These are phyloP conservation scores for Globisporangium nodosum DNA, from an alignment of 352 stramenopile genomes.

Conservation along the genomic window DNA sequence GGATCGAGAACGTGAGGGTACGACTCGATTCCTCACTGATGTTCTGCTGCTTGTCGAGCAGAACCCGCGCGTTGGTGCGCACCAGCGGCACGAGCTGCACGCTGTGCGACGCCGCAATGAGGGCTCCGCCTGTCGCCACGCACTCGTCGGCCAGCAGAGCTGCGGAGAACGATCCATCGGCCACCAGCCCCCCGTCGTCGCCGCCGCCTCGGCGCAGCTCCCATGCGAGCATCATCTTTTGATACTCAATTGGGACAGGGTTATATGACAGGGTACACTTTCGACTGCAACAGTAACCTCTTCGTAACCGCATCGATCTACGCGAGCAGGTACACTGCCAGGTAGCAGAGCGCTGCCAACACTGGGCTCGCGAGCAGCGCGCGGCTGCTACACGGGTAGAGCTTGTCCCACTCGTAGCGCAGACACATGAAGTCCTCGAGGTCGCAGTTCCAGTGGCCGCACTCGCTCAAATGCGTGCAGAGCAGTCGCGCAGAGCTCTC, in stretches of 20 bases:
- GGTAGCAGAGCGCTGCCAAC: constrained; percentile 13
- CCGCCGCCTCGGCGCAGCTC: constrained; percentile 23
- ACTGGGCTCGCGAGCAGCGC: constrained; percentile 5
- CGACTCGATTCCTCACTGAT: too few species aligned
- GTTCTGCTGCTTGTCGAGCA: constrained; percentile 3
- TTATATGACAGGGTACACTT: not conserved
- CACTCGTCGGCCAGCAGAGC: constrained; percentile 6
- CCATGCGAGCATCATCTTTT: constrained; percentile 21
- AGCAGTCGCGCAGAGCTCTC: constrained; percentile 78
- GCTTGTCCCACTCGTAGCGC: constrained; percentile 82
- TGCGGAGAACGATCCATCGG: constrained; percentile 16
- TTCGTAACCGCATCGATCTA: constrained; percentile 1
- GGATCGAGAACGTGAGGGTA: constrained; percentile 7
- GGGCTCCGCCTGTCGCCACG: not conserved
- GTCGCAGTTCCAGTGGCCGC: constrained; percentile 81
- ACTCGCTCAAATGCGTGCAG: constrained; percentile 83
- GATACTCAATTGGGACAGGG: not conserved
- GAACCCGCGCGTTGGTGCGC: not conserved
- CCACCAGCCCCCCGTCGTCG: constrained; percentile 4
- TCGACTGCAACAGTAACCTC: not conserved
- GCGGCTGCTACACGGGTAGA: constrained; percentile 44
- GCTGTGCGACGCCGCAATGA: not conserved
- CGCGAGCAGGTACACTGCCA: constrained; percentile 16
- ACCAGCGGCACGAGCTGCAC: constrained; percentile 4
- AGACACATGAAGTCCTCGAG: constrained; percentile 90